These are phyloP conservation scores for Penicillium palitans DNA, from an alignment of 2,329 filamentous ascomycete species.

Conservation along the genomic window DNA sequence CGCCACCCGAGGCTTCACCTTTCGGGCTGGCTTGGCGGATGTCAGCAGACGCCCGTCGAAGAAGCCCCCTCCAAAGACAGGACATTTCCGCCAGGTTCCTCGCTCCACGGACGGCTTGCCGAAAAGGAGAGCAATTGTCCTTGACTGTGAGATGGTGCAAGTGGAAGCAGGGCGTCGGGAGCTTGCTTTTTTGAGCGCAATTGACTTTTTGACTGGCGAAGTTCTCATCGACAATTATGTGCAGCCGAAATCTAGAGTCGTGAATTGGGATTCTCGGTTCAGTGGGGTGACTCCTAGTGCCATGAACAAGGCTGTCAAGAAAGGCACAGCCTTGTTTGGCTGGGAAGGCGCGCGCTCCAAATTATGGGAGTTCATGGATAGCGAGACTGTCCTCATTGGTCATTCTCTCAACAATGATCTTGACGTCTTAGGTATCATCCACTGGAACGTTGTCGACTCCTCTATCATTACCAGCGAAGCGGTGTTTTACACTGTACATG, in stretches of 20 bases:
- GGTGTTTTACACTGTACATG: constrained; percentile 16
- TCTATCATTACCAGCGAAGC: constrained; percentile 43
- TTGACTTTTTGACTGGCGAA: constrained; percentile 52
- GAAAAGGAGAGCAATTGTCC: constrained; percentile 36
- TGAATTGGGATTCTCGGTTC: constrained; percentile 41
- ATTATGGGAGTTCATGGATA: constrained; percentile 47
- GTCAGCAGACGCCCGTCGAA: constrained; percentile 1
- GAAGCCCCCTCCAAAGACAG: not conserved
- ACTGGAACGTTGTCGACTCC: constrained; percentile 49
- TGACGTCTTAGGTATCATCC: constrained; percentile 45
- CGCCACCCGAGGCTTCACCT: not conserved
- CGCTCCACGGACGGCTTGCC: not conserved
- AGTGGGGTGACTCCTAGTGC: constrained; percentile 41
- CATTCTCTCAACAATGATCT: constrained; percentile 52
- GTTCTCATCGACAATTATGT: constrained; percentile 49
- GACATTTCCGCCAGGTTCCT: constrained; percentile 8
- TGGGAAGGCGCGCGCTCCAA: constrained; percentile 47
- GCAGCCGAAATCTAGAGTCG: constrained; percentile 35
- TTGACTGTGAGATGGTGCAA: constrained; percentile 54
- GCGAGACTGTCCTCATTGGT: constrained; percentile 51
- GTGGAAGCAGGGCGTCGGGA: constrained; percentile 31
- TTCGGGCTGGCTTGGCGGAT: not conserved
- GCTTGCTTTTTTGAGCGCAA: constrained; percentile 41
- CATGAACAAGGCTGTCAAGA: constrained; percentile 34
- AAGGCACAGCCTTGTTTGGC: constrained; percentile 38